These are phyloP conservation scores for Tricholoma terreum DNA, from an alignment of 768 basidiomycete genomes.

Conservation along the genomic window DNA sequence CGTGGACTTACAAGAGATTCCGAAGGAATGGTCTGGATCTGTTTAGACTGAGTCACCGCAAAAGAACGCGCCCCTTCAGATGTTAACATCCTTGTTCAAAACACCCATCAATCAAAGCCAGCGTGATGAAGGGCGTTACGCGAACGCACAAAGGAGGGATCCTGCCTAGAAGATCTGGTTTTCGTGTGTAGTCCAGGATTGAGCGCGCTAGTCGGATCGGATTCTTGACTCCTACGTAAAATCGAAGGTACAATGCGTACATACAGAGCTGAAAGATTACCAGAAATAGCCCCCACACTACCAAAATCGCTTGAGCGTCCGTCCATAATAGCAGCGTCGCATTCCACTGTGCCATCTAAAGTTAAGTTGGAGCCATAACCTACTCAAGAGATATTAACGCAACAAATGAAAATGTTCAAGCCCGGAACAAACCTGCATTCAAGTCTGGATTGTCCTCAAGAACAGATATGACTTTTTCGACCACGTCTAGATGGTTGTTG, in stretches of 20 bases:
- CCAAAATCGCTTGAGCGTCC: slow-evolving; percentile 47
- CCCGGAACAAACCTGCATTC: slow-evolving; percentile 60
- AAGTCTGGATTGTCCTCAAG: slow-evolving; percentile 67
- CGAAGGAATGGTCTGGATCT: slow-evolving; percentile 34
- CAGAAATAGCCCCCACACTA: slow-evolving; percentile 70
- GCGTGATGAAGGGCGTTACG: neutral
- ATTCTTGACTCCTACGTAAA: slow-evolving; percentile 58
- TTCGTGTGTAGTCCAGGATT: slow-evolving; percentile 51
- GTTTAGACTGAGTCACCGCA: slow-evolving; percentile 28
- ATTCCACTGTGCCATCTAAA: slow-evolving; percentile 71
- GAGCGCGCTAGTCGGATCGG: slow-evolving; percentile 61
- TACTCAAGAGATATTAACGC: slow-evolving; percentile 17
- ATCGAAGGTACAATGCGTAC: neutral
- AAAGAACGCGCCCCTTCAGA: slow-evolving; percentile 59
- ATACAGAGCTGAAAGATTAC: slow-evolving; percentile 29
- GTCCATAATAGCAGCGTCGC: slow-evolving; percentile 77
- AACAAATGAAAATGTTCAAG: neutral
- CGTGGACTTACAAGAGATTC: slow-evolving; percentile 48
- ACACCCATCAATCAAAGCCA: neutral
- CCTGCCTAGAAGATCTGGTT: slow-evolving; percentile 53
- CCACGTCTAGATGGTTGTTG: slow-evolving; percentile 39
- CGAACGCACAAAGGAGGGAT: slow-evolving; percentile 63
- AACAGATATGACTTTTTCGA: slow-evolving; percentile 50
- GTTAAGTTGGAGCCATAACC: slow-evolving; percentile 81
- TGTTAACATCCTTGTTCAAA: slow-evolving; percentile 49